Evolutionary conservation across 768 basidiomycete genomes (phyloP).

Genomic region (Suillus variegatus): DNA sequence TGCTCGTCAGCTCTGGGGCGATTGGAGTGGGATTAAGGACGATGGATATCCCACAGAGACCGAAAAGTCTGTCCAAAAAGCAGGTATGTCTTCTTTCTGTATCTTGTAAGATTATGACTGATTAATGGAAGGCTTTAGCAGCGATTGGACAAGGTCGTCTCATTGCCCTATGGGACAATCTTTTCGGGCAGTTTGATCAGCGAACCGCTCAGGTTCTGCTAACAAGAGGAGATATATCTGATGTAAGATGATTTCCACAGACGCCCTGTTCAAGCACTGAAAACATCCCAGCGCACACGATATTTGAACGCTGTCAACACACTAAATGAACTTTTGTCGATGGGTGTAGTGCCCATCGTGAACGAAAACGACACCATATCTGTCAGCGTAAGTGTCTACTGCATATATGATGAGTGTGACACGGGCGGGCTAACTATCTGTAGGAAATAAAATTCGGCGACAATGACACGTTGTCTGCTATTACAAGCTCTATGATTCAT

Average conservation of each 20-base stretch:
- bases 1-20: constrained; percentile 96
- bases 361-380: constrained; percentile 99
- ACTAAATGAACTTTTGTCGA: constrained; percentile 82
- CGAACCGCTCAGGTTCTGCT: constrained; percentile 95
- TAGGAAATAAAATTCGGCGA: constrained; percentile 99
- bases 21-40: constrained; percentile 93
- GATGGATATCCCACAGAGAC: constrained; percentile 79
- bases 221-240: constrained; percentile 95
- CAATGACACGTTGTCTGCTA: constrained; percentile 97
- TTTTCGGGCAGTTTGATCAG: constrained; percentile 91
- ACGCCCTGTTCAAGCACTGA: constrained; percentile 9
- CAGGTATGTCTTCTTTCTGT: constrained; percentile 58
- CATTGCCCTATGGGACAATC: constrained; percentile 95
- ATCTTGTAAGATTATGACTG: constrained; percentile 18
- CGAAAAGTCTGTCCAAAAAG: constrained; percentile 86
- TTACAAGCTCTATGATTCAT: constrained; percentile 96
- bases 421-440: neutral
- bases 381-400: constrained; percentile 73
- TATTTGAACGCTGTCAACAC: constrained; percentile 98
- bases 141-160: constrained; percentile 96
- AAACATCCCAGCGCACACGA: constrained; percentile 70
- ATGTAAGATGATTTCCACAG: constrained; percentile 53
- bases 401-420: neutral
- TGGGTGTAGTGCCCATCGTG: constrained; percentile 97
- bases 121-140: constrained; percentile 75